A percentile compares a stretch with the other conserved stretches of the same genome.
phyloP scores from a whole-genome alignment of 129 eudicot genomes.

The Ambrosia trifida region DNA sequence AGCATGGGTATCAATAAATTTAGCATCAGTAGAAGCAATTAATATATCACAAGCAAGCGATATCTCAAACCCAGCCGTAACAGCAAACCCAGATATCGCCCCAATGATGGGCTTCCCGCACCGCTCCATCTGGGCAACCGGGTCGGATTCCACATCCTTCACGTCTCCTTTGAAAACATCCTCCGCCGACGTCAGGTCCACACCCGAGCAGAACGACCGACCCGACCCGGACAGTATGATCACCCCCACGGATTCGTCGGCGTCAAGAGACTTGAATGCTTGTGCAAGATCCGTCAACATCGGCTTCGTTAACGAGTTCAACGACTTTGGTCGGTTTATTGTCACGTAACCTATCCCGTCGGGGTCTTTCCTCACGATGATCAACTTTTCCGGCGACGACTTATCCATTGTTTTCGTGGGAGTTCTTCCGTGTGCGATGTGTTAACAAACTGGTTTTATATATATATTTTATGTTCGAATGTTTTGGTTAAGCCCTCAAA shows the following conservation, averaged over 20 bases:
- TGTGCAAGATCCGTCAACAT: conserved; percentile 74
- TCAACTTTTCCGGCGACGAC: conserved; percentile 49
- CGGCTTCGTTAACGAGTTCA: conserved; percentile 70
- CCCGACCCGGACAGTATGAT: conserved; percentile 85
- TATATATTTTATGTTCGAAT: not conserved
- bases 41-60: conserved; percentile 85
- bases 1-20: conserved; percentile 93
- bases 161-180: conserved; percentile 94
- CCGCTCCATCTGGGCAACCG: conserved; percentile 88
- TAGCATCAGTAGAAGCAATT: conserved; percentile 81
- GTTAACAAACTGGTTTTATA: not conserved
- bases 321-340: conserved; percentile 82
- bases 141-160: conserved; percentile 66
- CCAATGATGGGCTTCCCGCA: conserved; percentile 86
- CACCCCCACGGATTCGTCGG: conserved; percentile 68
- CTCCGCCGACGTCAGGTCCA: conserved; percentile 92
- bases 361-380: conserved; percentile 50
- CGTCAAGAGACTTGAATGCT: conserved; percentile 60
- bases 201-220: conserved; percentile 90
- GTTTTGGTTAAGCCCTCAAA: not conserved
- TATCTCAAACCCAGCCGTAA: conserved; percentile 98
- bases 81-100: conserved; percentile 82
- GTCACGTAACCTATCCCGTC: conserved; percentile 62
- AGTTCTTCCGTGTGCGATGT: not conserved
- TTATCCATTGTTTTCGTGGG: conserved; percentile 27